Base-by-base conservation (phyloP, 768 basidiomycete genomes). In the Panaeolus cyanescens region DNA sequence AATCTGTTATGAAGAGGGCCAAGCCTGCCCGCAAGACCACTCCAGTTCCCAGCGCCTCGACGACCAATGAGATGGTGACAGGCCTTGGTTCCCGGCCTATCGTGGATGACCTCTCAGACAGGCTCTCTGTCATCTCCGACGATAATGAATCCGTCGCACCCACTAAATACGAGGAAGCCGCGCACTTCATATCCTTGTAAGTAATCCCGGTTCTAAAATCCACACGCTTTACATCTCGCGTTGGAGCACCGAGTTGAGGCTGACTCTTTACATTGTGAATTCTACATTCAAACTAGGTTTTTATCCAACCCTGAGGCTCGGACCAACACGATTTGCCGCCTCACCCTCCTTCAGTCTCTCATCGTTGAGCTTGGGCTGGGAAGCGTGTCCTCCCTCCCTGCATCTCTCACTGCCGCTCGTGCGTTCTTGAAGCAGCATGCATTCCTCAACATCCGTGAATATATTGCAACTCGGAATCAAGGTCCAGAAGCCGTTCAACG, bases 301-400 rank as follows among this genome's bases (percentile, higher is more conserved):
- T 77, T 89, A 36, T 79, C 80, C 2, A 80, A 81, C 62, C 81
- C 85, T 1, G 71, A 78, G 5, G 79, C 77, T 15, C 75, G 75
- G 62, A 67, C 69, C 34, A 76, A 80, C 63, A 72, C 76, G 5
- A 75, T 78, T 8, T 81, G 80, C 56, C 78, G 84, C 36, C 82
- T 93, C 33, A 79, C 82, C 5, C 77, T 93, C 36, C 78, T 92
- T 5, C 91, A 92, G 60, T 86, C 90, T 0, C 82, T 93, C 61
- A 86, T 91, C 65, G 78, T 92, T 62, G 92, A 93, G 74, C 79
- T 93, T n/a, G 91, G 91, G n/a, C 75, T 83, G 56, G 78, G 79
- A 0, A 76, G 75, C 31, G 45, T 50, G 45, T 74, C 79, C 10
- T 65, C 65, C 25, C 76, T 91, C 2, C 91, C 91, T 2, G 70